Base-by-base conservation (phyloP, 2,329 filamentous ascomycete genomes). In the Cytospora chrysosperma region DNA sequence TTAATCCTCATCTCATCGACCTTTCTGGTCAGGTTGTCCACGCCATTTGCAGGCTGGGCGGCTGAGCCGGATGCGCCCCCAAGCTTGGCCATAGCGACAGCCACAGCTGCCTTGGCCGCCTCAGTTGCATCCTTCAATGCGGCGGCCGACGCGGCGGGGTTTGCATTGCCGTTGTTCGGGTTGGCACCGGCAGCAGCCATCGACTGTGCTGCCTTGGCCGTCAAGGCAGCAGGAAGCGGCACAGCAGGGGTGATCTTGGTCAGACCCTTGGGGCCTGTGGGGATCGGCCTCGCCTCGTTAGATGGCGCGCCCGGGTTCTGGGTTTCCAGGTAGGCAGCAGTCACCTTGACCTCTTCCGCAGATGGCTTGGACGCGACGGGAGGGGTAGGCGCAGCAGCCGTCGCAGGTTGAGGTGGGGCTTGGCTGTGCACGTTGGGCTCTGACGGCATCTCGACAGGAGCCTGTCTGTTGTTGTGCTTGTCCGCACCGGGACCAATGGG, bases 21-120 rank as follows among this genome's bases (percentile, higher is more conserved):
- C 73, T 89, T 89, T 72, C 85, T 88, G 1, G 88, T 86, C 64
- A 93, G 74, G 68, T 92, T 92, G 68, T 93, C 90, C 72, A 91
- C 81, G 2, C 80, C 77, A 37, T 77, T 79, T 24, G 73, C 69
- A 47, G 75, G 74, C 56, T 63, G 70, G 66, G 68, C 69, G 28
- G 68, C 69, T 6, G 73, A 62, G 8, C 67, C 71, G n/a, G 68
- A 70, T 26, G 69, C 68, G 15, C 71, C 70, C 58, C 79, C 75
- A 4, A 93, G 81, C 71, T 91, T 89, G 1, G 90, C 88, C 88
- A 93, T 92, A 2, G 91, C 91, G 49, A 89, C 85, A 59, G 90
- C 89, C n/a, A 92, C 90, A 10, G 90, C 90, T 32, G 89, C 90
- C 69, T 87, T 88, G 1, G 90, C 90, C 47, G 88, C 86, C 72